Evolutionary conservation across 208 protist species (phyloP).

Genomic region (Strigomonas oncopelti): DNA sequence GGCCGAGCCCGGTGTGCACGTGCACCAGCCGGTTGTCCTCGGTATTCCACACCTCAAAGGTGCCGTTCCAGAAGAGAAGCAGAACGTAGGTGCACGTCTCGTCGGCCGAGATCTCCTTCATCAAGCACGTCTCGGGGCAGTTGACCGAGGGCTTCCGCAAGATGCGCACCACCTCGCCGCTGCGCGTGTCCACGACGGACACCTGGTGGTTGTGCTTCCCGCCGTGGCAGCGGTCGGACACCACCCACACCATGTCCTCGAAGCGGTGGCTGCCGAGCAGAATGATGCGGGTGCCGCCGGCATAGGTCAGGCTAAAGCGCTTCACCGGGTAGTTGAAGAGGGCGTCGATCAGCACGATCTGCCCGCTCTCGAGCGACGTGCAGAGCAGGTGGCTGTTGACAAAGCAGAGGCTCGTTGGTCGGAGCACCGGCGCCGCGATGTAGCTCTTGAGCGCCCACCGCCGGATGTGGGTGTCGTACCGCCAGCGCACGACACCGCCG

Average conservation of each 20-base stretch:
- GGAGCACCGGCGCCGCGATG: slow-evolving; percentile 38
- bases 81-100: slow-evolving; percentile 52
- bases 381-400: slow-evolving; percentile 42
- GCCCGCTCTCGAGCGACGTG: slow-evolving; percentile 64
- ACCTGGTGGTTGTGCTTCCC: slow-evolving; percentile 71
- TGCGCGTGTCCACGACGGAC: slow-evolving; percentile 68
- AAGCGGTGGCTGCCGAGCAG: slow-evolving; percentile 54
- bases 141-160: slow-evolving; percentile 51
- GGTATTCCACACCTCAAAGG: slow-evolving; percentile 82
- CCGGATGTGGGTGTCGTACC: slow-evolving; percentile 34
- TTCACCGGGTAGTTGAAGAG: slow-evolving; percentile 44
- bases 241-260: slow-evolving; percentile 74
- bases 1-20: slow-evolving; percentile 61
- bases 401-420: slow-evolving; percentile 42
- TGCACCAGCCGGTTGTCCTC: slow-evolving; percentile 62
- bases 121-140: slow-evolving; percentile 9
- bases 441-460: slow-evolving; percentile 56
- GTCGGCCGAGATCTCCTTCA: slow-evolving; percentile 68
- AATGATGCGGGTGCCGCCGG: slow-evolving; percentile 68
- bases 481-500: slow-evolving; percentile 68
- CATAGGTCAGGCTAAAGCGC: slow-evolving; percentile 71
- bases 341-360: slow-evolving; percentile 65
- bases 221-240: slow-evolving; percentile 51
- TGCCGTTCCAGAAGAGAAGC: slow-evolving; percentile 65
- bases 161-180: slow-evolving; percentile 60